Evolutionary conservation across 805 yeast genomes (phyloP).

Genomic region (Saturnispora halmiae): DNA sequence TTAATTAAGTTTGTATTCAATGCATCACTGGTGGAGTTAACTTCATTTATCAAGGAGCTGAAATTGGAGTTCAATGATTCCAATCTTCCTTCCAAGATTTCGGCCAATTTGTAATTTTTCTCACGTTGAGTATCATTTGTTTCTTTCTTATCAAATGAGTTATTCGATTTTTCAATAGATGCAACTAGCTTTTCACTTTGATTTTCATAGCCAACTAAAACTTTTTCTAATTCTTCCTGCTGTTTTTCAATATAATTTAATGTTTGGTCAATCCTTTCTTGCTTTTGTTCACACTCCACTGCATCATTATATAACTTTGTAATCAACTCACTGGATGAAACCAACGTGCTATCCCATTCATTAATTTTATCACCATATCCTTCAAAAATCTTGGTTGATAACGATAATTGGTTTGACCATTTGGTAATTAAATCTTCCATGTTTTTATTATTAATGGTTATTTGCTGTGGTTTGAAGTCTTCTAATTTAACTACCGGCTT

Average conservation of each 20-base stretch:
- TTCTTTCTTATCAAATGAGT: conserved; percentile 10
- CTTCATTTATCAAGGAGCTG: conserved; percentile 66
- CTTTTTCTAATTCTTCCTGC: conserved; percentile 80
- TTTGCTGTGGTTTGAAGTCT: conserved; percentile 53
- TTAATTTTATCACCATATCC: conserved; percentile 65
- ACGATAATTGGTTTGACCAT: conserved; percentile 83
- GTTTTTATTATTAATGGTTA: conserved; percentile 81
- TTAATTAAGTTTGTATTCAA: conserved; percentile 52
- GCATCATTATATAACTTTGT: conserved; percentile 70
- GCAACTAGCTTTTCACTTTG: conserved; percentile 49
- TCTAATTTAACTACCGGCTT: conserved; percentile 35
- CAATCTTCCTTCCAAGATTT: conserved; percentile 69
- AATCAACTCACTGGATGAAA: conserved; percentile 79
- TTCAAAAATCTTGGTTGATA: conserved; percentile 65
- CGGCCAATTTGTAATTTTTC: conserved; percentile 82
- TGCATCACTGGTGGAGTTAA: conserved; percentile 73
- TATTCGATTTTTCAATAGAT: conserved; percentile 23
- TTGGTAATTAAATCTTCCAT: conserved; percentile 85
- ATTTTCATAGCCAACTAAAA: conserved; percentile 74
- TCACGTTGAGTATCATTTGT: conserved; percentile 81
- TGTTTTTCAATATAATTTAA: conserved; percentile 80
- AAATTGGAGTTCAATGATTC: conserved; percentile 71
- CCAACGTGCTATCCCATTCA: conserved; percentile 79
- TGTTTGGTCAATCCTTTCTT: conserved; percentile 78
- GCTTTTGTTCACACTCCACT: conserved; percentile 75